Evolutionary conservation across 2,329 filamentous ascomycete genomes (phyloP).

Genomic region (Rhynchosporium graminicola): DNA sequence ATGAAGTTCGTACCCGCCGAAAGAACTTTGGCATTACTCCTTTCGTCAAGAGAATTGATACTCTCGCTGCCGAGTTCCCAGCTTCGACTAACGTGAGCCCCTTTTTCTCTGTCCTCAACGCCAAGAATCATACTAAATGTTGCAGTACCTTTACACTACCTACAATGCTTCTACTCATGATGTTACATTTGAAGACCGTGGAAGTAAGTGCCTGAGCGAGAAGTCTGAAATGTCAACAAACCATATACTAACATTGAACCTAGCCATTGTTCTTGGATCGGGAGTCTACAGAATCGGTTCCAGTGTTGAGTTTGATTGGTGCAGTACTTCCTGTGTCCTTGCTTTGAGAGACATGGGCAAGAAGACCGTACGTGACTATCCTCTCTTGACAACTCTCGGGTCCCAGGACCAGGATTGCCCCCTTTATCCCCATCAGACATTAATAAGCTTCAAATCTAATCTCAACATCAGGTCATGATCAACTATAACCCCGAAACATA

Average conservation of each 20-base stretch:
- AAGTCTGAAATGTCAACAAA: not conserved
- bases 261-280: constrained; percentile 75
- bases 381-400: too few relatives aligned
- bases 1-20: constrained; percentile 82
- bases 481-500: constrained; percentile 68
- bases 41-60: constrained; percentile 99
- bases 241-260: not conserved
- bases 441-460: too few relatives aligned
- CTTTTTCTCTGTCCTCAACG: not conserved
- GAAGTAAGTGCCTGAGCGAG: constrained; percentile 41
- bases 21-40: constrained; percentile 86
- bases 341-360: constrained; percentile 83
- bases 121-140: not conserved
- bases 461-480: constrained; percentile 66
- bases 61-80: constrained; percentile 93
- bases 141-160: constrained; percentile 68
- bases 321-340: constrained; percentile 85
- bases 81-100: constrained; percentile 66
- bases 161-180: constrained; percentile 96
- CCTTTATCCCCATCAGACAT: too few relatives aligned
- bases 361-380: constrained; percentile 64
- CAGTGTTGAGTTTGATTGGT: constrained; percentile 99
- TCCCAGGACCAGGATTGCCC: too few relatives aligned
- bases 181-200: constrained; percentile 90
- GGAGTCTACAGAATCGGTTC: constrained; percentile 97